Base-by-base conservation (phyloP, 2,329 filamentous ascomycete genomes). In the Onygenales sp. region DNA sequence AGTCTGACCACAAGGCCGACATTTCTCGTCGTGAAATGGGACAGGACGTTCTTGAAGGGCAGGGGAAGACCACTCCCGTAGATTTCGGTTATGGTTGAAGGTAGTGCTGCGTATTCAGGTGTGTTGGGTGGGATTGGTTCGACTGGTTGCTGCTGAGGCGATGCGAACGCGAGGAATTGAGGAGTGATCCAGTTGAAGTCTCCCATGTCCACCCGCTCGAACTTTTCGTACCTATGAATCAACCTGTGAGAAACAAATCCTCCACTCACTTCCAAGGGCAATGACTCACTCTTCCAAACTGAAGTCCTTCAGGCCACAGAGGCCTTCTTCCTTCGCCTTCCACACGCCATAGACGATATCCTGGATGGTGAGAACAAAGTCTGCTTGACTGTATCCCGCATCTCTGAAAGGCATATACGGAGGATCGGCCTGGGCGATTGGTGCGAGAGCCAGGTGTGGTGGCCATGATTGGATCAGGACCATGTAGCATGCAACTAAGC, bases 181-280 rank as follows among this genome's bases (percentile, higher is more conserved):
- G 92, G 91, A 5, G 91, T 95, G 55, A 98, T 82, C 93, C 93
- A 98, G 81, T 98, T 98, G 85, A 98, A 98, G 74, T 98, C 93
- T 58, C 93, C 93, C 77, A 96, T 90, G 69, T 98, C 93, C 17
- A 98, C 93, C 55, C 93, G 82, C 75, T 98, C 93, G 64, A 83
- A 98, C 68, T 82, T 86, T 74, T 98, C 93, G 69, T 98, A 98
- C 57, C 80, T 83, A 55, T 45, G 33, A 41, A 39, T 53, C 39
- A 41, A 44, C 53, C 35, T 52, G 50, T 52, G 14, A 43, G 44
- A 43, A 50, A 48, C 8, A 32, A 7, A 54, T 31, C 3, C 32
- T 21, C 2, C 13, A 9, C 33, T 17, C n/a, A 31, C 5, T 8
- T 27, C 33, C 32, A 50, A 27, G 8, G 35, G 35, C 33, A 49